A percentile compares a stretch with the other conserved stretches of the same genome.
Conservation (phyloP, 805 yeast species). For the Candida multigemmis region DNA sequence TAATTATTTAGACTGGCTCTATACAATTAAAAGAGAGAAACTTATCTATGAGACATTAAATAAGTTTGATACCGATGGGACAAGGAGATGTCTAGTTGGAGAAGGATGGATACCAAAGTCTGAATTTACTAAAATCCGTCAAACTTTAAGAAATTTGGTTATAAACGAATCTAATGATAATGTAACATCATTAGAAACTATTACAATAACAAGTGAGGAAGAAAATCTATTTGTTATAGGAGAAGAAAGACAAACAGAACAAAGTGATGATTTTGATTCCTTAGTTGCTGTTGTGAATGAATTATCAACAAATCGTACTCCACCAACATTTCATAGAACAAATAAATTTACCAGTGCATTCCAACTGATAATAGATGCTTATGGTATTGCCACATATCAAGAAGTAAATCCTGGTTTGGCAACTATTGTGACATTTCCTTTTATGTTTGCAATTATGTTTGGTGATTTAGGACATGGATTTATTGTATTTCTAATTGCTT, state of each 20-base stretch:
- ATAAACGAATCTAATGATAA: constrained; percentile 8
- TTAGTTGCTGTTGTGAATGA: constrained; percentile 44
- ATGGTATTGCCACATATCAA: constrained; percentile 66
- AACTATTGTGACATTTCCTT: constrained; percentile 68
- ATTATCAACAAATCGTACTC: constrained; percentile 54
- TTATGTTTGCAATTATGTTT: constrained; percentile 79
- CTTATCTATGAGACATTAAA: constrained; percentile 52
- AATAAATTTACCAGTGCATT: constrained; percentile 64
- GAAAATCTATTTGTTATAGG: not conserved
- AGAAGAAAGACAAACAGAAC: not conserved
- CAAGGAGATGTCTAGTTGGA: constrained; percentile 57
- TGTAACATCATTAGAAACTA: not conserved
- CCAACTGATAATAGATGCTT: constrained; percentile 68
- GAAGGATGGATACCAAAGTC: constrained; percentile 69
- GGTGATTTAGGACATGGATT: constrained; percentile 80
- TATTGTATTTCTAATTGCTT: constrained; percentile 48
- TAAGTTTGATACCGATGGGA: constrained; percentile 58
- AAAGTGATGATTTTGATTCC: constrained; percentile 10
- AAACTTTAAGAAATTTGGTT: constrained; percentile 34
- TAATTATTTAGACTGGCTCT: constrained; percentile 19
- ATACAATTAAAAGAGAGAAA: constrained; percentile 42
- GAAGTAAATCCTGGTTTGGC: constrained; percentile 74
- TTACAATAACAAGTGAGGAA: not conserved
- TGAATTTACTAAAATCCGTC: constrained; percentile 31
- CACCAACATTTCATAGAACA: constrained; percentile 64